phyloP scores from a whole-genome alignment of 495 filamentous ascomycete species.

The Podospora anserina region DNA sequence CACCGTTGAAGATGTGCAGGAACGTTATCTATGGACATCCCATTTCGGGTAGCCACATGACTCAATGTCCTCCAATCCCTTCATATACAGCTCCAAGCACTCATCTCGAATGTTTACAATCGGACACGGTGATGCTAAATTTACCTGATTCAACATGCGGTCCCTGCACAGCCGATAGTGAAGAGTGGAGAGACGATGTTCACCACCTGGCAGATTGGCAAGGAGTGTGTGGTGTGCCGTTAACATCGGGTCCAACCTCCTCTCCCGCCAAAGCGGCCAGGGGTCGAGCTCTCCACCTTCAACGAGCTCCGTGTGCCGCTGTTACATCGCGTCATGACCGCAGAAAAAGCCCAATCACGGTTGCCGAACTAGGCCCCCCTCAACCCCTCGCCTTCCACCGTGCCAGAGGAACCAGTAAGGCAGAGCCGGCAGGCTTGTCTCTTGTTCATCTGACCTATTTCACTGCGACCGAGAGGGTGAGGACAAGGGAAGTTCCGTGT shows the following conservation, averaged over 20 bases:
- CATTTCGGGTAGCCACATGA: neutral
- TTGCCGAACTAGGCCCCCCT: conserved; percentile 1
- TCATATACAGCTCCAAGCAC: neutral
- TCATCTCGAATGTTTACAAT: neutral
- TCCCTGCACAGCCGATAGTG: neutral
- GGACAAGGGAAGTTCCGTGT: neutral
- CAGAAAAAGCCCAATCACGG: conserved; percentile 7
- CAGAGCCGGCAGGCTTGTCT: neutral
- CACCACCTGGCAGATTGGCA: neutral
- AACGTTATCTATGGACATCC: neutral
- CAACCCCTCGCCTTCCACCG: neutral
- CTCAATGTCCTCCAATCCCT: neutral
- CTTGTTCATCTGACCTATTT: neutral
- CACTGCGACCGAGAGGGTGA: neutral
- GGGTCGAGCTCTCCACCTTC: conserved; percentile 4
- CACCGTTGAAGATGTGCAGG: neutral
- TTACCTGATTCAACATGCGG: neutral
- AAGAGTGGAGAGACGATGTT: conserved; percentile 4
- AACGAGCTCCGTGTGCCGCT: conserved; percentile 5
- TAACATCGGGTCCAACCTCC: neutral
- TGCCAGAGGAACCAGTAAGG: neutral
- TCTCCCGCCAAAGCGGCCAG: neutral
- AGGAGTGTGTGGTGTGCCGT: neutral
- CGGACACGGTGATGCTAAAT: neutral
- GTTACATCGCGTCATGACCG: conserved; percentile 9